Base-by-base conservation (phyloP, 2,329 filamentous ascomycete genomes). In the Aureobasidium sp. region DNA sequence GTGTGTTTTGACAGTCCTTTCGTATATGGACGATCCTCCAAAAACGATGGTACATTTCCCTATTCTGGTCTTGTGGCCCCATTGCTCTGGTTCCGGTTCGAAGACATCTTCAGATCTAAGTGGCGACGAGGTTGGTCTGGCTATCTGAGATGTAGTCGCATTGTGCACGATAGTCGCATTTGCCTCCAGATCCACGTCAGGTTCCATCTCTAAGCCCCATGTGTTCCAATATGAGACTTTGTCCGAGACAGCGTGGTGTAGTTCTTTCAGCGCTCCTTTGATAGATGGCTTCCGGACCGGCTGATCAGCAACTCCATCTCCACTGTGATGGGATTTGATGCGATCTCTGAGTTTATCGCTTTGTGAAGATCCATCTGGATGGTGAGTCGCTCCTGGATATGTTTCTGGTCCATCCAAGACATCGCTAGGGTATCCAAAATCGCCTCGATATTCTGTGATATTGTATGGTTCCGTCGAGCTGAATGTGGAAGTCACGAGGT, bases 1-100 rank as follows among this genome's bases (percentile, higher is more conserved):
- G 63, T 79, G 78, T 0, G 75, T 77, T 13, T 70, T 67, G 9
- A 79, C 67, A 0, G 76, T 76, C 41, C 74, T 72, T 50, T 77
- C 72, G 66, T 77, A 79, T 44, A 73, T 71, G 53, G 71, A 67
- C 37, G 64, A 71, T 44, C 70, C 66, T 23, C 74, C 73, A 63
- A 77, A 76, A 12, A 74, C 68, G 6, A 76, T 74, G 5, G 73
- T 77, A 34, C 74, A 72, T 36, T 74, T 76, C 20, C 72, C 75
- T 10, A 77, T 70, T 5, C 70, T 66, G 9, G 68, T 70, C 12
- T 69, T 66, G 9, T 69, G 69, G 12, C 71, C 71, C 5, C 72
- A 68, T 5, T 67, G 64, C 34, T 72, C 68, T 34, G 23, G 9
- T 26, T 44, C 60, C 17, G 41, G 61, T 9, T 53, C 36, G 9